Percentiles rank a stretch among this genome's conserved stretches.
Conservation (phyloP, 306 rosid species). For the Cucurbita moschata region DNA sequence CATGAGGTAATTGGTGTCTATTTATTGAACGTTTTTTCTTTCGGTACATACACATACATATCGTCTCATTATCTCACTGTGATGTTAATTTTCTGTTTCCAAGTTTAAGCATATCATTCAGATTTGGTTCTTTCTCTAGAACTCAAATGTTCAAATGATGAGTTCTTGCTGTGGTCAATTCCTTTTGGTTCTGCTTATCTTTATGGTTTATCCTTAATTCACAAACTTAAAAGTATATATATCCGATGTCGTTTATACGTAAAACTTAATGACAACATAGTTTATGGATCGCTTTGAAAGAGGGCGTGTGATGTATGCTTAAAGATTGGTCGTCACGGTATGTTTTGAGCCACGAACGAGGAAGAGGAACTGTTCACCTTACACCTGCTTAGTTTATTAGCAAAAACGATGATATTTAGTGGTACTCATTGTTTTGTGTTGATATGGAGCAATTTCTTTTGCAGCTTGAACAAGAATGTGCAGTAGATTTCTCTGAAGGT, state of each 20-base stretch:
- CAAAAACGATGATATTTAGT: not conserved
- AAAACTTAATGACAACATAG: not conserved
- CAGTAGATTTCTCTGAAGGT: constrained; percentile 45
- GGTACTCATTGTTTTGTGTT: not conserved
- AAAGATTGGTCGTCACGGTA: not conserved
- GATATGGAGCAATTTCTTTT: not conserved
- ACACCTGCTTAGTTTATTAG: not conserved
- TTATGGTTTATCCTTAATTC: not conserved
- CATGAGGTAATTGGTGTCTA: constrained; percentile 41
- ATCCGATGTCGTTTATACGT: not conserved
- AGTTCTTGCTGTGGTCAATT: not conserved
- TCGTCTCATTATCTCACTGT: not conserved
- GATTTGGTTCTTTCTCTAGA: not conserved
- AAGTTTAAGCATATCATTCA: not conserved
- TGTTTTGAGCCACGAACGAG: not conserved
- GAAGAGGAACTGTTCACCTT: not conserved
- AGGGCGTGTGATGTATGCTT: not conserved
- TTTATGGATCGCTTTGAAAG: not conserved
- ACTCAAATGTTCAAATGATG: not conserved
- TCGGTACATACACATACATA: not conserved
- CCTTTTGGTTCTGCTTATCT: not conserved
- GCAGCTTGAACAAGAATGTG: constrained; percentile 61
- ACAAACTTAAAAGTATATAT: not conserved
- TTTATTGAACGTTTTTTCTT: not conserved
- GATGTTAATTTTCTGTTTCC: not conserved